A percentile compares a stretch with the other conserved stretches of the same genome.
Conservation (phyloP, 2,329 filamentous ascomycete species). For the Metarhizium rileyi region DNA sequence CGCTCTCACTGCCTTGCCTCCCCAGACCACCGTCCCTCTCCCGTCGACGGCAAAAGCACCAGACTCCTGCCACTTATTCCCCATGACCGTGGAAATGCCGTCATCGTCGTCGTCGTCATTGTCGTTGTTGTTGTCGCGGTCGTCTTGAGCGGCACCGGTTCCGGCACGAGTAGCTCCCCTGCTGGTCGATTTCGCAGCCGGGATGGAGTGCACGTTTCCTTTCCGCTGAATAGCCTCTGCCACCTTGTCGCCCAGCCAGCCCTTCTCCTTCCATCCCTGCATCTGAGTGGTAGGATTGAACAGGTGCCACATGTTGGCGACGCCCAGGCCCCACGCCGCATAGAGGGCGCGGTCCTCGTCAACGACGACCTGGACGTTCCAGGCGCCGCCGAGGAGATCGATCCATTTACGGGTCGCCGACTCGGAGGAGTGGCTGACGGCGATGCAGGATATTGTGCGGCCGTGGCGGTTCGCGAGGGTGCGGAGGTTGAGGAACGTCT, state of each 20-base stretch:
- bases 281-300: conserved; percentile 44
- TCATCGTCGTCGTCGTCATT: conserved; percentile 18
- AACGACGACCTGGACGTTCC: conserved; percentile 44
- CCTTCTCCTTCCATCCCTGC: conserved; percentile 43
- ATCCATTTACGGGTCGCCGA: conserved; percentile 48
- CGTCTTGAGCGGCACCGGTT: neutral
- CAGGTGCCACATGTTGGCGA: conserved; percentile 39
- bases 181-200: no score
- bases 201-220: conserved; percentile 22
- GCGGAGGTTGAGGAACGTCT: conserved; percentile 47
- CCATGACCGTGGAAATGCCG: conserved; percentile 35
- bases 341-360: conserved; percentile 49
- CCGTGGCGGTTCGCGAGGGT: conserved; percentile 42
- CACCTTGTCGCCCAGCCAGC: conserved; percentile 43
- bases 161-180: conserved; percentile 27
- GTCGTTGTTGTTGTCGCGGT: neutral
- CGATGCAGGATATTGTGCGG: conserved; percentile 41
- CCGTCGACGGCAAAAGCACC: conserved; percentile 43
- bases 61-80: conserved; percentile 48
- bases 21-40: conserved; percentile 39
- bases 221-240: conserved; percentile 34
- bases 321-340: conserved; percentile 48
- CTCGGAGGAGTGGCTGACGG: conserved; percentile 48
- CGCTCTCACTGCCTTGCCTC: conserved; percentile 34
- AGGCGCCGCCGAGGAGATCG: conserved; percentile 45